phyloP scores from a whole-genome alignment of 805 yeast genomes.

The Wickerhamiella occidentalis region DNA sequence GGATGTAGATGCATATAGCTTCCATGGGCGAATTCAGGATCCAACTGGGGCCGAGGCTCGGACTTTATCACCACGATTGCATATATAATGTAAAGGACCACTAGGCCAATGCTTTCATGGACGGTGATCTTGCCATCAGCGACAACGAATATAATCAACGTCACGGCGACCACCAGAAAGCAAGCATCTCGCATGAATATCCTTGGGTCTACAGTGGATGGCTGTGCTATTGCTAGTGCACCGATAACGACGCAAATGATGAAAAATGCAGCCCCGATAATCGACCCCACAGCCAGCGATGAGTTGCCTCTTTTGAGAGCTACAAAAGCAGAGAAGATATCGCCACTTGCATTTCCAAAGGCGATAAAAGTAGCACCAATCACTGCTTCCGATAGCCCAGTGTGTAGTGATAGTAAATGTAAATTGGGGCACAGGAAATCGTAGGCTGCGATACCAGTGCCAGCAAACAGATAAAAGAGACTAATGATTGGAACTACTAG shows the following conservation, averaged over 20 bases:
- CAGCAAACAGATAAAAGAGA: slow-evolving; percentile 39
- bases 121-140: slow-evolving; percentile 43
- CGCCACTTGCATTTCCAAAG: slow-evolving; percentile 88
- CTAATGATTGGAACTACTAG: background rate
- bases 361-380: slow-evolving; percentile 84
- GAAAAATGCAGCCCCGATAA: slow-evolving; percentile 83
- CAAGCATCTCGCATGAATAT: slow-evolving; percentile 47
- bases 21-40: background rate
- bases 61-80: slow-evolving; percentile 36
- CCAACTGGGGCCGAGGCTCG: background rate
- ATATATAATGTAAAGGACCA: slow-evolving; percentile 44
- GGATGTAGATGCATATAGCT: slow-evolving; percentile 3
- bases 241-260: slow-evolving; percentile 73
- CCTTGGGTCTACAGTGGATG: background rate
- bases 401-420: slow-evolving; percentile 45
- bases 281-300: slow-evolving; percentile 74
- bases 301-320: slow-evolving; percentile 66
- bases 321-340: slow-evolving; percentile 68
- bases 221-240: slow-evolving; percentile 46
- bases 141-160: slow-evolving; percentile 41
- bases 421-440: slow-evolving; percentile 74
- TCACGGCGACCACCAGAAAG: slow-evolving; percentile 42
- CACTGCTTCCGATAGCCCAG: slow-evolving; percentile 59
- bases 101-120: slow-evolving; percentile 46
- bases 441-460: slow-evolving; percentile 69